Conservation (phyloP, 768 basidiomycete species). For the Pholiota molesta region DNA sequence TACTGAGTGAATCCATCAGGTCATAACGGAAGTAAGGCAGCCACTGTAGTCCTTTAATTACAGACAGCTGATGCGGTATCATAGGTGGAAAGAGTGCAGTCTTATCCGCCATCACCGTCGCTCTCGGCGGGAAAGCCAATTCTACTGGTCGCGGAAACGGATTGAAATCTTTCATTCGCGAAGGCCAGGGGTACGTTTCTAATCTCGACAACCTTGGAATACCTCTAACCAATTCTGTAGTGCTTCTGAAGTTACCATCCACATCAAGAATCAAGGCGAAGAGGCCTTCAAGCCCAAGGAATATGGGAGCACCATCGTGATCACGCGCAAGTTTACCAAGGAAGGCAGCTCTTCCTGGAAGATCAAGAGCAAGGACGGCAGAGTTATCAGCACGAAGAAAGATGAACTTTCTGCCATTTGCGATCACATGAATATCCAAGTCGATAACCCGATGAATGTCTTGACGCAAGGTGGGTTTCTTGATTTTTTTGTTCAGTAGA, state of each 20-base stretch:
- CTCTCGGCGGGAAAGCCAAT: constrained; percentile 91
- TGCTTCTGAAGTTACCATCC: constrained; percentile 74
- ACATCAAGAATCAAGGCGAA: constrained; percentile 86
- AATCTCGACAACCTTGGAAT: neutral
- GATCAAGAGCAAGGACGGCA: constrained; percentile 72
- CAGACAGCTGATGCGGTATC: neutral
- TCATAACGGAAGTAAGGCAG: constrained; percentile 83
- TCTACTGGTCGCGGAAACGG: constrained; percentile 88
- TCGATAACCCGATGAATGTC: constrained; percentile 96
- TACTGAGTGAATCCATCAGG: constrained; percentile 43
- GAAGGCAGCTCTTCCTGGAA: constrained; percentile 82
- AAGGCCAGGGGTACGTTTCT: constrained; percentile 66
- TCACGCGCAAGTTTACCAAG: constrained; percentile 80
- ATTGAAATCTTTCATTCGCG: constrained; percentile 83
- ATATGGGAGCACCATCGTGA: constrained; percentile 85
- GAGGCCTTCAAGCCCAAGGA: constrained; percentile 85
- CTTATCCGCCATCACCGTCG: constrained; percentile 89
- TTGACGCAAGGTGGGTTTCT: constrained; percentile 71
- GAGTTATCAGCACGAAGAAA: constrained; percentile 71
- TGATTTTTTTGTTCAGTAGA: neutral
- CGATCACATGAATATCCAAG: constrained; percentile 96
- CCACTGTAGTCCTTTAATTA: neutral
- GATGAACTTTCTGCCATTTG: constrained; percentile 88
- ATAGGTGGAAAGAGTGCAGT: constrained; percentile 95
- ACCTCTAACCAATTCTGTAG: constrained; percentile 35